Conservation (phyloP, 2,329 filamentous ascomycete species). For the Ascochyta rabiei region DNA sequence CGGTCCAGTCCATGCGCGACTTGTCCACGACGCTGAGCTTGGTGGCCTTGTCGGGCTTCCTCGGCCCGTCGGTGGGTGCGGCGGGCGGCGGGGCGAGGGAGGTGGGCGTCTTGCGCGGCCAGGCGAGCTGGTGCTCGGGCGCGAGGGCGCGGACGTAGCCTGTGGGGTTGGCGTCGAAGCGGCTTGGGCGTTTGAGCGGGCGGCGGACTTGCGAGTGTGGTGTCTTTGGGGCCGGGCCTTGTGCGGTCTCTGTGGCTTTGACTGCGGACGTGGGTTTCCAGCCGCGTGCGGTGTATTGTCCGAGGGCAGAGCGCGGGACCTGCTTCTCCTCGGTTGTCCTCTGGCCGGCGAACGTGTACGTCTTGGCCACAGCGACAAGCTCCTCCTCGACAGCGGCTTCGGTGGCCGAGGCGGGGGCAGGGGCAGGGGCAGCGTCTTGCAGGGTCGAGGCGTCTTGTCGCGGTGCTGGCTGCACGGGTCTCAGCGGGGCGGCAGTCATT, state of each 20-base stretch:
- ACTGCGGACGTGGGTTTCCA: conserved; percentile 33
- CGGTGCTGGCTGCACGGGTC: conserved; percentile 26
- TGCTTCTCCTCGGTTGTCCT: conserved; percentile 74
- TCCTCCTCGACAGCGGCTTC: conserved; percentile 42
- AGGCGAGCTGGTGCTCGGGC: conserved; percentile 52
- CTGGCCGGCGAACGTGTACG: conserved; percentile 76
- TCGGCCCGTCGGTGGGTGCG: conserved; percentile 18
- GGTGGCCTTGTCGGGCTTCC: conserved; percentile 52
- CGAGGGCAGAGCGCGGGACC: conserved; percentile 55
- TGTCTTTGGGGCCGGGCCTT: conserved; percentile 1
- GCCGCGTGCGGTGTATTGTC: conserved; percentile 36
- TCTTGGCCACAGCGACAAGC: conserved; percentile 68
- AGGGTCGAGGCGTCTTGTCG: conserved; percentile 7
- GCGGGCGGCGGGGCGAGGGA: conserved; percentile 24
- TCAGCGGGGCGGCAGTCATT: conserved; percentile 61
- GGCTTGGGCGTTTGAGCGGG: conserved; percentile 52
- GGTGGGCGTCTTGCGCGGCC: conserved; percentile 36
- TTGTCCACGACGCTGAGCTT: conserved; percentile 72
- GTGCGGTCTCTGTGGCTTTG: background rate
- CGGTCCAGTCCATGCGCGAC: conserved; percentile 68
- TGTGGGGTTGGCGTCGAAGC: conserved; percentile 59
- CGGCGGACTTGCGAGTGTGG: conserved; percentile 20
- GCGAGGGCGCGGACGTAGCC: conserved; percentile 54
- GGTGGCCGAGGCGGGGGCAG: conserved; percentile 3
- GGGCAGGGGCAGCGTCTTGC: conserved; percentile 20